A percentile compares a stretch with the other conserved stretches of the same genome.
These are phyloP conservation scores for Paulownia fortunei DNA, from an alignment of 257 asterid species.

Conservation along the genomic window DNA sequence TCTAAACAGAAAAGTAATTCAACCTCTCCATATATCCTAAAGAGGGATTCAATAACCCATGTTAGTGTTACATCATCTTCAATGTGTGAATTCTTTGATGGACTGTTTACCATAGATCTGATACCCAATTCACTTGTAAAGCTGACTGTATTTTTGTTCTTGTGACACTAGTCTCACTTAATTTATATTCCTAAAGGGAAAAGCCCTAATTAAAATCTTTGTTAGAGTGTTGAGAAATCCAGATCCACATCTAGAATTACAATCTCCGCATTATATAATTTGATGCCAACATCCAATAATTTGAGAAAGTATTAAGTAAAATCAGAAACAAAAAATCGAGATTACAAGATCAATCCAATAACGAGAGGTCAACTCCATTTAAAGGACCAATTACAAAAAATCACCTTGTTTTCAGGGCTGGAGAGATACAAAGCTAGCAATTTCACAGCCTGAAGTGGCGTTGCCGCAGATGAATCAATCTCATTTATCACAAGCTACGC, in stretches of 20 bases:
- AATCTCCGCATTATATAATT: neutral
- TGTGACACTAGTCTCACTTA: neutral
- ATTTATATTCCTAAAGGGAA: neutral
- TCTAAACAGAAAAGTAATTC: neutral
- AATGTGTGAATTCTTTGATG: neutral
- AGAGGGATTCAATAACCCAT: neutral
- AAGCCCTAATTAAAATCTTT: constrained; percentile 5
- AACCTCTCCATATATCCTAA: neutral
- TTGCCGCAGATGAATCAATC: constrained; percentile 92
- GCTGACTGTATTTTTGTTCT: neutral
- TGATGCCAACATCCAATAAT: neutral
- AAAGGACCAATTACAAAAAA: neutral
- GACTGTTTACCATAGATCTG: neutral
- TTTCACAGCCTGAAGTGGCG: constrained; percentile 98
- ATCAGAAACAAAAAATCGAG: too few relatives aligned
- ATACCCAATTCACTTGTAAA: constrained; percentile 3
- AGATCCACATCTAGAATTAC: constrained; percentile 35
- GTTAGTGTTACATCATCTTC: neutral
- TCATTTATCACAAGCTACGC: constrained; percentile 85
- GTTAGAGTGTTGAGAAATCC: neutral
- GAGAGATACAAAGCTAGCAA: constrained; percentile 83
- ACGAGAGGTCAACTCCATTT: neutral
- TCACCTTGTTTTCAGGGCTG: constrained; percentile 75
- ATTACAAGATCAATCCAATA: constrained; percentile 8
- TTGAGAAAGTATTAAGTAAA: neutral